Evolutionary conservation across 768 basidiomycete species (phyloP).

Genomic region (Tulasnella sp.): DNA sequence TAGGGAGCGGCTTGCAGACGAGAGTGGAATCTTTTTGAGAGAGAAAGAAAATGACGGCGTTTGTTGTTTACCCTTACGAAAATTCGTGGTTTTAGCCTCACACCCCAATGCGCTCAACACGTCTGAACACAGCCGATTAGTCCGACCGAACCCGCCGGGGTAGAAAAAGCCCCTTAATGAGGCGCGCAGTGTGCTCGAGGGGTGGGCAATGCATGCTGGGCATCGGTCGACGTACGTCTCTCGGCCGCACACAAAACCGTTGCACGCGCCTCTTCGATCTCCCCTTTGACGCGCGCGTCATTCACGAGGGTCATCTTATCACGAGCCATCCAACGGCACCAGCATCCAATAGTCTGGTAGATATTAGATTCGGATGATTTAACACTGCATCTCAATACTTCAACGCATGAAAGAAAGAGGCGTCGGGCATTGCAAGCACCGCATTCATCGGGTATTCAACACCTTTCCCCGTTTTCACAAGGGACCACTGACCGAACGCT

Average conservation of each 20-base stretch:
- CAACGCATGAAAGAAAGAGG: background rate
- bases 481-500: background rate
- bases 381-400: background rate
- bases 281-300: background rate
- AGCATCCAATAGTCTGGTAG: no score
- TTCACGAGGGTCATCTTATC: background rate
- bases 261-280: background rate
- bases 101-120: background rate
- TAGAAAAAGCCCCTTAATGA: background rate
- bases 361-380: no score
- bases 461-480: background rate
- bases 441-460: background rate
- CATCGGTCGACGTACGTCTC: no score
- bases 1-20: background rate
- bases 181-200: background rate
- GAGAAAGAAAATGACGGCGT: background rate
- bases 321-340: background rate
- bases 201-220: background rate
- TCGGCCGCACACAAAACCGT: background rate
- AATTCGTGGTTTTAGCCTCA: background rate
- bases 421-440: background rate
- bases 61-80: background rate
- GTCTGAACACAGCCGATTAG: background rate
- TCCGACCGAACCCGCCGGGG: background rate
- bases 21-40: constrained; percentile 10